Conservation (phyloP, 2,329 filamentous ascomycete species). For the Tolypocladium ophioglossoides region DNA sequence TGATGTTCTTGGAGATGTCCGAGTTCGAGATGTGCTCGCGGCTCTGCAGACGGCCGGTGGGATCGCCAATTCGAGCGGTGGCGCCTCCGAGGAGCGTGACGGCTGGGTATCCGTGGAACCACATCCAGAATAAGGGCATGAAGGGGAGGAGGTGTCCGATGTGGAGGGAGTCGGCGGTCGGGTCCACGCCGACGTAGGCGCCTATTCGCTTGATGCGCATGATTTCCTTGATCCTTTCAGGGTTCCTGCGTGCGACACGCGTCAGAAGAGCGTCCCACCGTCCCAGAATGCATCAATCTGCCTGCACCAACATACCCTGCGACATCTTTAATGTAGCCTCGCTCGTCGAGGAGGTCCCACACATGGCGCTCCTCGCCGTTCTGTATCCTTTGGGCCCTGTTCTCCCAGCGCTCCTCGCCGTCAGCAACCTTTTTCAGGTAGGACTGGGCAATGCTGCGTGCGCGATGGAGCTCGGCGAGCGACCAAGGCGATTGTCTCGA, state of each 20-base stretch:
- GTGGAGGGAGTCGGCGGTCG: conserved; percentile 69
- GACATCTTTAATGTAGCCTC: conserved; percentile 64
- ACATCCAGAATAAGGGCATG: conserved; percentile 80
- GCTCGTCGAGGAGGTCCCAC: conserved; percentile 56
- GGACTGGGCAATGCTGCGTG: conserved; percentile 28
- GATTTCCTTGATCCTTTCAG: conserved; percentile 47
- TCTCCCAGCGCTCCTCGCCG: conserved; percentile 36
- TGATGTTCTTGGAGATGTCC: conserved; percentile 51
- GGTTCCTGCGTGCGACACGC: conserved; percentile 21
- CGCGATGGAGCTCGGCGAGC: conserved; percentile 12
- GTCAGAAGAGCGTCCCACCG: not conserved
- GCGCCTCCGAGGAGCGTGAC: conserved; percentile 62
- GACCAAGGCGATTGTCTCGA: conserved; percentile 8
- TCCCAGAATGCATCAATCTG: not conserved
- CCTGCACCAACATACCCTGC: conserved; percentile 49
- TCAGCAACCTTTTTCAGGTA: conserved; percentile 31
- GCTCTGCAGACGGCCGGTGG: conserved; percentile 56
- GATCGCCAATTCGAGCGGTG: conserved; percentile 71
- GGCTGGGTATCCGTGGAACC: conserved; percentile 60
- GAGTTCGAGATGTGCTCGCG: conserved; percentile 42
- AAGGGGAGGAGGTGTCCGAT: conserved; percentile 71
- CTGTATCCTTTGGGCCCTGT: conserved; percentile 34
- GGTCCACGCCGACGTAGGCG: conserved; percentile 73
- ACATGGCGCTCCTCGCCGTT: conserved; percentile 40
- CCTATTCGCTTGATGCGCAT: conserved; percentile 57